Conservation (phyloP, 2,329 filamentous ascomycete species). For the Didymella glomerata region DNA sequence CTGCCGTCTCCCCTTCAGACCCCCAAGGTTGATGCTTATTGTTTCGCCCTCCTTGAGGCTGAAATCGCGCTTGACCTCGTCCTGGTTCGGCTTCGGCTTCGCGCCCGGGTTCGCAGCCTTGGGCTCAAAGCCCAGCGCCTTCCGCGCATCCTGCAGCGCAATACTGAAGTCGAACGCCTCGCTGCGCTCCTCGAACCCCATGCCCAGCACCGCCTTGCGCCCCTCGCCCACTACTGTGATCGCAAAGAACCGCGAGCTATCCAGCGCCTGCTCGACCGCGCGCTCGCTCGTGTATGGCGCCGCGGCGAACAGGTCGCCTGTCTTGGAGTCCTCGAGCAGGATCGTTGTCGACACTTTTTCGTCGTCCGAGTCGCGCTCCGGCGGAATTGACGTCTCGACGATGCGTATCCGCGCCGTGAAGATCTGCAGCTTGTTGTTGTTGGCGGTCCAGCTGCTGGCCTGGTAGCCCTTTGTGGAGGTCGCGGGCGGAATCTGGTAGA, state of each 20-base stretch:
- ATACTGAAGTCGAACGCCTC: constrained; percentile 89
- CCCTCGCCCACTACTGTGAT: constrained; percentile 79
- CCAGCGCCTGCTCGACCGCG: constrained; percentile 78
- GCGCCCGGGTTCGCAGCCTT: constrained; percentile 40
- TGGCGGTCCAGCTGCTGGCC: constrained; percentile 77
- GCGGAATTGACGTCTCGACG: constrained; percentile 73
- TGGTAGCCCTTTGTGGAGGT: constrained; percentile 80
- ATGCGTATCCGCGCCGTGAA: constrained; percentile 85
- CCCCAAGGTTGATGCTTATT: constrained; percentile 80
- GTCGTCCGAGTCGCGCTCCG: constrained; percentile 48
- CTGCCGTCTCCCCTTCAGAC: constrained; percentile 59
- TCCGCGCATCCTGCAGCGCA: constrained; percentile 78
- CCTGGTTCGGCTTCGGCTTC: constrained; percentile 45
- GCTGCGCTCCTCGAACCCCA: constrained; percentile 86
- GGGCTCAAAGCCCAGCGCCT: constrained; percentile 69
- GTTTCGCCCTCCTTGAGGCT: constrained; percentile 90
- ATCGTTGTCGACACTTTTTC: constrained; percentile 75
- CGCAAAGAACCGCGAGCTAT: constrained; percentile 86
- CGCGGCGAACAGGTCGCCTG: constrained; percentile 81
- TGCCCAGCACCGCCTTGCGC: constrained; percentile 79
- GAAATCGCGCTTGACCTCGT: constrained; percentile 73
- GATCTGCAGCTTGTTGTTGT: constrained; percentile 74
- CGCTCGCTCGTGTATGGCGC: constrained; percentile 74
- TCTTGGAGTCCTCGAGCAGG: constrained; percentile 77
- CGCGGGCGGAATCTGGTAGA: constrained; percentile 87